Evolutionary conservation across 495 filamentous ascomycete species (phyloP), one percentile per base, ranked within the genome.

Genomic region (Podospora anserina): DNA sequence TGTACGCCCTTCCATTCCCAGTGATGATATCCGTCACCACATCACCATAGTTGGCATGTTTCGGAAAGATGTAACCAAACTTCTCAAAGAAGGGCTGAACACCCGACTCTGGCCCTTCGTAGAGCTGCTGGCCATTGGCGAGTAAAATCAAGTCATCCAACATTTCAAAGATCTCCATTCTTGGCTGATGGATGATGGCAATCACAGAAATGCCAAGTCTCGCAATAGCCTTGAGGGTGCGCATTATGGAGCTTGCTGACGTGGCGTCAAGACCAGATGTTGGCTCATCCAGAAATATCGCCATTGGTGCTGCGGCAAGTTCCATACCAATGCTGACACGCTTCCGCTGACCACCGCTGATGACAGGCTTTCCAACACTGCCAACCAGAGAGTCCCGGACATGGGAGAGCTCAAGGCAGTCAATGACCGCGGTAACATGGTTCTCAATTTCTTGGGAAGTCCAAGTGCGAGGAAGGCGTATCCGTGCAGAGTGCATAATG

Each of bases 181-280:
- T 76, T 1, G 80, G 80, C 63, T 82, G 80, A 66, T 82, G 80
- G 66, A 82, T 83, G 63, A 82, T 81, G 56, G 78, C 76, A 68
- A 84, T 81, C 44, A 82, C 80, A 15, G 82, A 80, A 20, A 83
- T 81, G 13, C 82, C 82, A 11, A 83, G 75, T 19, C 78, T 73
- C 11, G 77, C 77, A 65, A 84, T 79, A 4, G 82, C 81, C 63
- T 79, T 78, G 9, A 84, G 73, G 1, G 81, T 79, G 1, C 78
- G 73, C 79, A 90, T 85, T 68, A 89, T 88, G 27, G 84, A 87
- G 23, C 82, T 86, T 13, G 88, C 88, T 49, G 85, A 82, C 11
- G 88, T 88, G 0, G 87, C 86, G 71, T 90, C 88, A 11, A 90
- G 82, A 20, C 88, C 88, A 13, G 85, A 87, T 0, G 88, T 90